phyloP scores from a whole-genome alignment of 2,329 filamentous ascomycete species.

The Hymenoscyphus fructigenus region DNA sequence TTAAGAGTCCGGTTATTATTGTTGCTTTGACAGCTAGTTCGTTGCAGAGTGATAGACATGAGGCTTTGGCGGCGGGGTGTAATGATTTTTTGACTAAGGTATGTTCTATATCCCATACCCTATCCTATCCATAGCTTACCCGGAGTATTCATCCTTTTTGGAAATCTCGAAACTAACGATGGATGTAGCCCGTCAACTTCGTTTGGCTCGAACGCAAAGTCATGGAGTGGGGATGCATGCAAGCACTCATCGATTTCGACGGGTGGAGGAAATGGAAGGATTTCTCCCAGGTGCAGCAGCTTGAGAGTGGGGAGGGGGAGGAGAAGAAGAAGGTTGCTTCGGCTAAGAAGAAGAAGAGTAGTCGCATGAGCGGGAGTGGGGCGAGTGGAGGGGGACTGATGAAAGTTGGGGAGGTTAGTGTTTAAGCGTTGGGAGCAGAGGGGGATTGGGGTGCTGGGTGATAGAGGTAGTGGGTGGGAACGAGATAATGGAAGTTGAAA shows the following conservation, averaged over 20 bases:
- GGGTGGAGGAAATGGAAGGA: constrained; percentile 98
- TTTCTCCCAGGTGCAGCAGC: constrained; percentile 50
- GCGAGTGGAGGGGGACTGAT: background rate
- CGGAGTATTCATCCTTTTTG: too few relatives aligned
- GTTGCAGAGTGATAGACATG: constrained; percentile 90
- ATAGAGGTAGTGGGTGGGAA: too few relatives aligned
- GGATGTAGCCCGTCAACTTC: constrained; percentile 82
- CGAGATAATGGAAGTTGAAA: too few relatives aligned
- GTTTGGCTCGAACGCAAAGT: constrained; percentile 97
- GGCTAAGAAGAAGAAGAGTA: constrained; percentile 30
- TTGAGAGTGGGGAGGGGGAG: constrained; percentile 35
- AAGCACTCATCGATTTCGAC: constrained; percentile 96
- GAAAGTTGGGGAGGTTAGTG: constrained; percentile 1
- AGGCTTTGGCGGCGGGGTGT: constrained; percentile 90
- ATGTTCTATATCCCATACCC: constrained; percentile 33
- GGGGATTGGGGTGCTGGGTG: too few relatives aligned
- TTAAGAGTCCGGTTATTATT: constrained; percentile 97
- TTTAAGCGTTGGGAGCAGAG: too few relatives aligned
- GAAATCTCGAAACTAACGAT: background rate
- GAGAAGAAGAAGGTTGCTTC: constrained; percentile 20
- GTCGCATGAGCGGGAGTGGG: constrained; percentile 22
- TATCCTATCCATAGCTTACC: too few relatives aligned
- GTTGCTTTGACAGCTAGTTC: constrained; percentile 94
- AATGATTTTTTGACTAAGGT: constrained; percentile 99
- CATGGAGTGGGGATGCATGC: constrained; percentile 99